A percentile compares a stretch with the other conserved stretches of the same genome.
Conservation (phyloP, 495 filamentous ascomycete genomes). For the Podospora pseudopauciseta region DNA sequence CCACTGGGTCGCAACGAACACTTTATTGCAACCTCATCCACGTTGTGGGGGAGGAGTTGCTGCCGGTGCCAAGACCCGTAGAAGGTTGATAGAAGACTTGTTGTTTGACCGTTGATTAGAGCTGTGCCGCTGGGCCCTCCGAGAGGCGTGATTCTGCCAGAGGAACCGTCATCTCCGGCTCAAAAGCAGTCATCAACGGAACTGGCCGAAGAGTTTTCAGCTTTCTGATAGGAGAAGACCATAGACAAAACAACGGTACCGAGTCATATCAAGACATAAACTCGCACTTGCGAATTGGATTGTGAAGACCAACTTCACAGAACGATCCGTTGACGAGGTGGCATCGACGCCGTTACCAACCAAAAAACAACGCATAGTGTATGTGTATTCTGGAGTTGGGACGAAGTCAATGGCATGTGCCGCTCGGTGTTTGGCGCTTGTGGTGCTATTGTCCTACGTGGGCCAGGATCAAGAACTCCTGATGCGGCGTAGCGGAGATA, state of each 20-base stretch:
- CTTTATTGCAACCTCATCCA: slow-evolving; percentile 4
- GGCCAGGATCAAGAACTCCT: not conserved
- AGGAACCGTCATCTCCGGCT: not conserved
- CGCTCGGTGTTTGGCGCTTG: not conserved
- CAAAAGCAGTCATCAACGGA: not conserved
- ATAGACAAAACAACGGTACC: not conserved
- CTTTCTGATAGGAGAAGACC: not conserved
- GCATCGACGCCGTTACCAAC: not conserved
- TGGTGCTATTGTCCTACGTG: not conserved
- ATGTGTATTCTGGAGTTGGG: not conserved
- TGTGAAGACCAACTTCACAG: not conserved
- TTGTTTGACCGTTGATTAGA: not conserved
- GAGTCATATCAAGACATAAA: not conserved
- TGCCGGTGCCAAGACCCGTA: not conserved
- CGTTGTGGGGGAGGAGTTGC: slow-evolving; percentile 6
- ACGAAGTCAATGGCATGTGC: not conserved
- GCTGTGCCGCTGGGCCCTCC: slow-evolving; percentile 15
- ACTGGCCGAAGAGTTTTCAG: not conserved
- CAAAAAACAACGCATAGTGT: not conserved
- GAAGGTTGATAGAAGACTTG: slow-evolving; percentile 2
- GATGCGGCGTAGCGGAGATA: not conserved
- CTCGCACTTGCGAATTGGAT: not conserved
- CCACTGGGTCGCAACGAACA: not conserved
- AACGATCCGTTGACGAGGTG: not conserved
- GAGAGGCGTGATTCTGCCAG: not conserved